Percentiles rank a stretch among this genome's conserved stretches.
These are phyloP conservation scores for Xylaria sp. DNA, from an alignment of 495 filamentous ascomycete genomes.

Conservation along the genomic window DNA sequence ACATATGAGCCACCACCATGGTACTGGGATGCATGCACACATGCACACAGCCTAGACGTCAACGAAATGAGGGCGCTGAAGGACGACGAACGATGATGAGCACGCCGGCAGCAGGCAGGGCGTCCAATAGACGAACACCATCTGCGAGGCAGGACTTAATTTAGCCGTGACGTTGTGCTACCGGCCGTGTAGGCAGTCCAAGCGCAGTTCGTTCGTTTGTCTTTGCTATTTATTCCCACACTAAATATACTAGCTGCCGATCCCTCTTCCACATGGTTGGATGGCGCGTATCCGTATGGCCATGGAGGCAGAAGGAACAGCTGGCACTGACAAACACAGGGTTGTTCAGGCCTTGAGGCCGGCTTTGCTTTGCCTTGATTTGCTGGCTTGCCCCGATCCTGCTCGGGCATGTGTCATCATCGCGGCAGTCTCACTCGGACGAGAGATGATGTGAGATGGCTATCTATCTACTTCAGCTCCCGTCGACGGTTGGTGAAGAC, in stretches of 20 bases:
- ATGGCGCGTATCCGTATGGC: background rate
- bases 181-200: background rate
- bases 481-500: background rate
- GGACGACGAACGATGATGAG: background rate
- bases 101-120: background rate
- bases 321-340: too few species aligned
- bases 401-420: background rate
- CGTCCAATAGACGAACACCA: background rate
- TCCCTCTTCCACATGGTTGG: background rate
- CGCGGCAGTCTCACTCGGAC: background rate
- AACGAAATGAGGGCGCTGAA: background rate
- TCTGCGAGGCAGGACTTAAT: background rate
- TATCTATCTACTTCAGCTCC: background rate
- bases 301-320: background rate
- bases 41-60: background rate
- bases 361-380: background rate
- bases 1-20: background rate
- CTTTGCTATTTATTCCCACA: too few species aligned
- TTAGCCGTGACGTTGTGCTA: background rate
- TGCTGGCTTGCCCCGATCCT: conserved; percentile 4
- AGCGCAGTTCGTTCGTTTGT: background rate
- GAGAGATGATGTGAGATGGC: background rate
- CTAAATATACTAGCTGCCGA: background rate
- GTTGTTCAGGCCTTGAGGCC: too few species aligned
- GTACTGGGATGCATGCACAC: background rate